Conservation (phyloP, 495 filamentous ascomycete genomes). For the Trichoderma virens region DNA sequence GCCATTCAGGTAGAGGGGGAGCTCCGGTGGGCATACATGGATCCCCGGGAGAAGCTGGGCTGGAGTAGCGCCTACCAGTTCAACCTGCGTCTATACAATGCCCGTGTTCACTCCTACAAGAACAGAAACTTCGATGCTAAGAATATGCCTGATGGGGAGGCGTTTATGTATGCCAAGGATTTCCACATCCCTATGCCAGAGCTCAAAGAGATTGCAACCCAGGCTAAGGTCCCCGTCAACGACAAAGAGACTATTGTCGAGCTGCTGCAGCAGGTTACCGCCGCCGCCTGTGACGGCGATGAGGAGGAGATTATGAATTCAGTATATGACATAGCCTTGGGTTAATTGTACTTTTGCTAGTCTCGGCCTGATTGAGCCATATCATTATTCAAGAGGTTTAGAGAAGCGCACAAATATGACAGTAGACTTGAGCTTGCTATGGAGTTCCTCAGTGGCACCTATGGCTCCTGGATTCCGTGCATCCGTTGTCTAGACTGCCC, state of each 20-base stretch:
- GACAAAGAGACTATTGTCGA: constrained; percentile 52
- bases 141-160: constrained; percentile 53
- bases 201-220: constrained; percentile 25
- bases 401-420: no score
- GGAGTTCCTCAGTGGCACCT: no score
- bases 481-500: no score
- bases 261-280: constrained; percentile 41
- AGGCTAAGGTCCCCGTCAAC: constrained; percentile 45
- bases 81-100: constrained; percentile 70
- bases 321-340: no score
- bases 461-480: no score
- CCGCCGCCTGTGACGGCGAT: constrained; percentile 19
- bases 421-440: no score
- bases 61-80: constrained; percentile 70
- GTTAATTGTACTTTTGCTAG: no score
- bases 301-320: constrained; percentile 36
- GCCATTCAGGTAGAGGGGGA: constrained; percentile 78
- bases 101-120: constrained; percentile 67
- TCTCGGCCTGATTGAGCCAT: no score
- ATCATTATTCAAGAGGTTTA: no score
- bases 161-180: constrained; percentile 47
- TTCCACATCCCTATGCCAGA: constrained; percentile 35
- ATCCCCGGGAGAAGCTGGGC: constrained; percentile 62
- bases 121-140: constrained; percentile 53
- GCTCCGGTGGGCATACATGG: constrained; percentile 72